Evolutionary conservation across 768 basidiomycete genomes (phyloP).

Genomic region (Termitomyces sp.): DNA sequence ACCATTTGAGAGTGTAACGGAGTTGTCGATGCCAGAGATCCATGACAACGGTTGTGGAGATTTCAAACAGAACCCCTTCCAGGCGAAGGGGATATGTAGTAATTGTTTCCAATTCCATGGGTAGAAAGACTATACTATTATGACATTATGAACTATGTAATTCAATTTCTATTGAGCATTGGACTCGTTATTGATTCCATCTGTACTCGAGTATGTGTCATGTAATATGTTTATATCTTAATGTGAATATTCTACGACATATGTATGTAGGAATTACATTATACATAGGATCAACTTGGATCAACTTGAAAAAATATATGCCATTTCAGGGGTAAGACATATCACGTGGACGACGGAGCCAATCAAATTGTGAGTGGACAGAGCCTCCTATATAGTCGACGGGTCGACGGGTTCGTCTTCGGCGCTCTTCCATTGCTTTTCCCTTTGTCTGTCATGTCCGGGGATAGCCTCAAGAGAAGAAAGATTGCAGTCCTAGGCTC

Average conservation of each 20-base stretch:
- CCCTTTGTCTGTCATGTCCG: conserved; percentile 18
- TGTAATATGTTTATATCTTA: conserved; percentile 5
- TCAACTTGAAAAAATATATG: too few species aligned
- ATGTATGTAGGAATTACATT: too few species aligned
- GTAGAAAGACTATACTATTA: too few species aligned
- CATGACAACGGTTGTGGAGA: conserved; percentile 36
- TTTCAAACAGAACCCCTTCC: conserved; percentile 68
- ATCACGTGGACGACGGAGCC: conserved; percentile 12
- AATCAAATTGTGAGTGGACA: conserved; percentile 11
- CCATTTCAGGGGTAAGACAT: too few species aligned
- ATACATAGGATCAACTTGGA: too few species aligned
- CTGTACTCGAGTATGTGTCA: conserved; percentile 9
- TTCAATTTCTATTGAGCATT: background rate
- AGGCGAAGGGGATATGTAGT: conserved; percentile 60
- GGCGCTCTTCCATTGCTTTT: conserved; percentile 8
- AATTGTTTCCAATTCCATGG: conserved; percentile 60
- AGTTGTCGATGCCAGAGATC: conserved; percentile 29
- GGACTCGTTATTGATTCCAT: conserved; percentile 5
- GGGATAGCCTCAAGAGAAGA: conserved; percentile 60
- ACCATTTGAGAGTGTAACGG: conserved; percentile 63
- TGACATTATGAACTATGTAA: background rate
- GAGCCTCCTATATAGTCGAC: conserved; percentile 8
- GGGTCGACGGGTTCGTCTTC: conserved; percentile 2
- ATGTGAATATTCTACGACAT: background rate
- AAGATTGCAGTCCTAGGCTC: conserved; percentile 90